phyloP scores from a whole-genome alignment of 225 moss, liverwort and hornwort genomes.

The Pleurozium schreberi region DNA sequence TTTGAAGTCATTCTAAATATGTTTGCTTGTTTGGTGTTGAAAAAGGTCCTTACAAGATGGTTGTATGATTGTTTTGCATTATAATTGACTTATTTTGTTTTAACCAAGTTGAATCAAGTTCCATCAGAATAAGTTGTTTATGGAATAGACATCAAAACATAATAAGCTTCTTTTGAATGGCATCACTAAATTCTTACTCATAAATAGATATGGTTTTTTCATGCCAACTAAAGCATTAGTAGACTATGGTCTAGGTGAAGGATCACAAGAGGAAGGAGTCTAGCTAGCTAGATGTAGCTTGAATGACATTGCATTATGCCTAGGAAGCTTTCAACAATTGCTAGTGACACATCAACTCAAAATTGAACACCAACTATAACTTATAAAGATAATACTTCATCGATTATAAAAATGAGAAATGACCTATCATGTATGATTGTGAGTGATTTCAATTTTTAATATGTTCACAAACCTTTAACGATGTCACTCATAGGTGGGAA shows the following conservation, averaged over 20 bases:
- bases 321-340: not conserved
- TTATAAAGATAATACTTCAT: not conserved
- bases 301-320: rapidly evolving
- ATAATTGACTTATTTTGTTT: too few species aligned
- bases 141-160: too few species aligned
- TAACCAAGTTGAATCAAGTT: not conserved
- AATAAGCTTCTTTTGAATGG: not conserved
- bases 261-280: not conserved
- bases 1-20: too few species aligned
- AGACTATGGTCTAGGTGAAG: not conserved
- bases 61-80: too few species aligned
- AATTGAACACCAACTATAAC: not conserved
- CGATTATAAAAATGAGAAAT: not conserved
- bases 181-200: too few species aligned
- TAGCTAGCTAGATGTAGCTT: not conserved
- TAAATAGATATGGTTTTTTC: too few species aligned
- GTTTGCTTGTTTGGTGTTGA: too few species aligned
- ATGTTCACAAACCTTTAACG: too few species aligned
- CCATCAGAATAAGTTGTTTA: not conserved
- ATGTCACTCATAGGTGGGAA: too few species aligned
- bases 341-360: rapidly evolving
- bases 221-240: too few species aligned
- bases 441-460: rapidly evolving
- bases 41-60: too few species aligned
- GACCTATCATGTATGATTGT: not conserved